A percentile compares a stretch with the other conserved stretches of the same genome.
Conservation (phyloP, 2,329 filamentous ascomycete genomes). For the Botrytis byssoidea region DNA sequence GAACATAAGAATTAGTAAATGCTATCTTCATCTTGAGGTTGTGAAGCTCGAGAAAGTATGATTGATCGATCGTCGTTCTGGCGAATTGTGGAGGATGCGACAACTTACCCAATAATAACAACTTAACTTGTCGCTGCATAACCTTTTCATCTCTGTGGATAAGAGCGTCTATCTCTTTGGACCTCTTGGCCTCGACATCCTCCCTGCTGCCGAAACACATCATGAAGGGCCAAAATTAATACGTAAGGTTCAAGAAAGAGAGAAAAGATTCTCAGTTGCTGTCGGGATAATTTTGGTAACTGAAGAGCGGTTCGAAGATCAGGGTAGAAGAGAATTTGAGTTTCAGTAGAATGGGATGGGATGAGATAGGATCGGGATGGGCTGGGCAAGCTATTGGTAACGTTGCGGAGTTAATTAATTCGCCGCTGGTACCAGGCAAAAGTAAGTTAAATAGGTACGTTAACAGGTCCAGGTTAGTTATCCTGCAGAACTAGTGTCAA, state of each 20-base stretch:
- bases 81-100: constrained; percentile 22
- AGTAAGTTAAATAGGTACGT: neutral
- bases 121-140: constrained; percentile 85
- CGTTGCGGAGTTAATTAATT: neutral
- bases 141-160: constrained; percentile 86
- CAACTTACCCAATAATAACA: constrained; percentile 79
- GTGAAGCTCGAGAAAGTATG: neutral
- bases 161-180: constrained; percentile 78
- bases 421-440: neutral
- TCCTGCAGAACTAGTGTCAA: neutral
- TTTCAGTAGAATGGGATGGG: neutral
- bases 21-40: neutral
- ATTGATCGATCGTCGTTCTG: constrained; percentile 10
- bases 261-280: neutral
- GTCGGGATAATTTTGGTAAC: neutral
- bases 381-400: neutral
- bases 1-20: constrained; percentile 26
- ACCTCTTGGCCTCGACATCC: constrained; percentile 52
- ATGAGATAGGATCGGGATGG: too few species aligned
- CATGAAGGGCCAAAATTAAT: constrained; percentile 31
- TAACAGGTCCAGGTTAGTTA: neutral
- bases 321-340: neutral
- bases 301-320: neutral
- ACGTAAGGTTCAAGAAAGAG: neutral
- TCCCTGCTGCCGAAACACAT: constrained; percentile 64